phyloP scores from a whole-genome alignment of 345 rosid genomes.

The Eucalyptus marginata region DNA sequence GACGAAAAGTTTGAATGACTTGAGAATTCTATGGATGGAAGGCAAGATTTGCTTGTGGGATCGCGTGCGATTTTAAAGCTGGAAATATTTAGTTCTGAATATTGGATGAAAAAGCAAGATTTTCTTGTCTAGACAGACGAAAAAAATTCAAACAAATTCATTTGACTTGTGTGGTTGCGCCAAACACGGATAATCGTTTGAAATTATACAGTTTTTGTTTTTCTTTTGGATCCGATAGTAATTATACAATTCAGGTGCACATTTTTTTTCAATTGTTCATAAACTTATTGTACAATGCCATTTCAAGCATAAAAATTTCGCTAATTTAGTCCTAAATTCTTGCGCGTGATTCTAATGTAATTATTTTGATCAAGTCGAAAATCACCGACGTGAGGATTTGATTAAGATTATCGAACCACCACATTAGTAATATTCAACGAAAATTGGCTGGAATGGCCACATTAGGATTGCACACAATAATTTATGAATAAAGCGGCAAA shows the following conservation, averaged over 20 bases:
- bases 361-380: not conserved
- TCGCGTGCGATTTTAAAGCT: not conserved
- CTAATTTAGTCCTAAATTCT: not conserved
- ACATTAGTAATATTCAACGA: fast-evolving
- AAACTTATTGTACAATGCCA: not conserved
- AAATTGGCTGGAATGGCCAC: fast-evolving
- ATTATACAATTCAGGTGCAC: fast-evolving
- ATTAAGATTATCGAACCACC: fast-evolving
- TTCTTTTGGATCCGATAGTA: not conserved
- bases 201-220: too few relatives aligned
- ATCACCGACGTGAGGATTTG: not conserved
- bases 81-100: not conserved
- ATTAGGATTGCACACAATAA: fast-evolving
- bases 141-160: not conserved
- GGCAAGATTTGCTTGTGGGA: not conserved
- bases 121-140: not conserved
- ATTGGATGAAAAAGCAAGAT: not conserved
- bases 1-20: not conserved
- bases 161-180: not conserved
- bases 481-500: not conserved
- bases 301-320: not conserved
- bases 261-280: not conserved
- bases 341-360: fast-evolving
- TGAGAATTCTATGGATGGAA: not conserved
- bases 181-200: not conserved